Conservation (phyloP, 768 basidiomycete species). For the Lyophyllum decastes region DNA sequence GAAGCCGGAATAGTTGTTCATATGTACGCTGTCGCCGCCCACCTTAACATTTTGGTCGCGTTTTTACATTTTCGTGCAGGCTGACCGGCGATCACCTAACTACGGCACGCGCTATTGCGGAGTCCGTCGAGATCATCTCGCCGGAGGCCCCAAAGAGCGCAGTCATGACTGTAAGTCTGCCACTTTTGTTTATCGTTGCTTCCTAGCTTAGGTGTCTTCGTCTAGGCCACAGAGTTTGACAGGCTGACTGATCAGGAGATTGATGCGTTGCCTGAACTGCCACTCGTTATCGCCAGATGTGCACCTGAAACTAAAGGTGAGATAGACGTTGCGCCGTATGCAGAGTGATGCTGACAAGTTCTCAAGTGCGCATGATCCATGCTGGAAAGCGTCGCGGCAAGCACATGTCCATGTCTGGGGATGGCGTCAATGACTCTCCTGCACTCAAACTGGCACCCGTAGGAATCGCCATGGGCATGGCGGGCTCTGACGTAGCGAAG, state of each 20-base stretch:
- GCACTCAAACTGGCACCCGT: conserved; percentile 56
- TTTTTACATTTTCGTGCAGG: conserved; percentile 30
- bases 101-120: conserved; percentile 54
- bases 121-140: conserved; percentile 46
- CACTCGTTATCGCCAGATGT: conserved; percentile 61
- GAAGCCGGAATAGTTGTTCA: conserved; percentile 45
- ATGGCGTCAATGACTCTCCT: conserved; percentile 62
- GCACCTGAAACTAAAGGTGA: conserved; percentile 51
- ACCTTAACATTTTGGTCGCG: background rate
- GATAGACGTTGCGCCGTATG: background rate
- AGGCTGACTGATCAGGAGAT: conserved; percentile 53
- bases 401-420: conserved; percentile 57
- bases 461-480: conserved; percentile 61
- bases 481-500: conserved; percentile 56
- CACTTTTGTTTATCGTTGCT: background rate
- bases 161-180: conserved; percentile 33
- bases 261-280: conserved; percentile 48
- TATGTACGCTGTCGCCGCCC: conserved; percentile 26
- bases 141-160: conserved; percentile 39
- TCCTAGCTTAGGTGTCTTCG: background rate
- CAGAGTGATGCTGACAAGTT: background rate
- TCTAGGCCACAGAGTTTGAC: conserved; percentile 48
- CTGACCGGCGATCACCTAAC: conserved; percentile 55
- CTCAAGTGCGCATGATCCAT: conserved; percentile 51
- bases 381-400: conserved; percentile 56